Percentiles rank a stretch among this genome's conserved stretches.
phyloP scores from a whole-genome alignment of 2,329 filamentous ascomycete species.

The Fusarium pseudoanthophilum region DNA sequence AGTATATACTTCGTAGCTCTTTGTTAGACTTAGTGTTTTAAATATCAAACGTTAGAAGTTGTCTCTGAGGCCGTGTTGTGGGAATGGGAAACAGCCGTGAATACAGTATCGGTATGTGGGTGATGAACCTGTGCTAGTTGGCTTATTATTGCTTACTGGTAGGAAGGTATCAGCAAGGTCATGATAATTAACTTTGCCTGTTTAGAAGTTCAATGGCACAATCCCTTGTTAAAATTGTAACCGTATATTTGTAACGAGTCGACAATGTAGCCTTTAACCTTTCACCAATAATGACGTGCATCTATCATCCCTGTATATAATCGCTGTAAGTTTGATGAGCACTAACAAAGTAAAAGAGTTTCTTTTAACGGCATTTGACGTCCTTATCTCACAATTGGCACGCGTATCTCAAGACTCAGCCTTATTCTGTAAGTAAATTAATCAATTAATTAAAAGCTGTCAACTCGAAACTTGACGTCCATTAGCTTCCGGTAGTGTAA shows the following conservation, averaged over 20 bases:
- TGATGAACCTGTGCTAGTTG: background rate
- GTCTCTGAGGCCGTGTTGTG: background rate
- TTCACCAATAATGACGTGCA: background rate
- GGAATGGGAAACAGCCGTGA: background rate
- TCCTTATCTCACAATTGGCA: background rate
- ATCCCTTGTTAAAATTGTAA: background rate
- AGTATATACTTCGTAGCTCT: background rate
- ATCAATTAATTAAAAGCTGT: background rate
- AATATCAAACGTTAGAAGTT: background rate
- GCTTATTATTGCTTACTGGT: background rate
- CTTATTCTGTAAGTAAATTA: slow-evolving; percentile 1
- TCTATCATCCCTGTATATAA: background rate
- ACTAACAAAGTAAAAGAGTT: background rate
- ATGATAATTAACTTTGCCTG: background rate
- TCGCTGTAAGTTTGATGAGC: background rate
- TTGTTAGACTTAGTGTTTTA: too few relatives aligned
- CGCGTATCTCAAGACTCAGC: slow-evolving; percentile 2
- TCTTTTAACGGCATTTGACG: background rate
- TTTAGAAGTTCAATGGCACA: background rate
- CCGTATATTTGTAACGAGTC: background rate
- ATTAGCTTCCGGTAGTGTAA: background rate
- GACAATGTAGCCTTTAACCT: background rate
- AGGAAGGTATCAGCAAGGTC: background rate
- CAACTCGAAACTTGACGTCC: slow-evolving; percentile 24
- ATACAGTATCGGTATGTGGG: background rate